Evolutionary conservation across 2,329 filamentous ascomycete species (phyloP), one percentile per base, ranked within the genome.

Genomic region (Neonectria punicea): DNA sequence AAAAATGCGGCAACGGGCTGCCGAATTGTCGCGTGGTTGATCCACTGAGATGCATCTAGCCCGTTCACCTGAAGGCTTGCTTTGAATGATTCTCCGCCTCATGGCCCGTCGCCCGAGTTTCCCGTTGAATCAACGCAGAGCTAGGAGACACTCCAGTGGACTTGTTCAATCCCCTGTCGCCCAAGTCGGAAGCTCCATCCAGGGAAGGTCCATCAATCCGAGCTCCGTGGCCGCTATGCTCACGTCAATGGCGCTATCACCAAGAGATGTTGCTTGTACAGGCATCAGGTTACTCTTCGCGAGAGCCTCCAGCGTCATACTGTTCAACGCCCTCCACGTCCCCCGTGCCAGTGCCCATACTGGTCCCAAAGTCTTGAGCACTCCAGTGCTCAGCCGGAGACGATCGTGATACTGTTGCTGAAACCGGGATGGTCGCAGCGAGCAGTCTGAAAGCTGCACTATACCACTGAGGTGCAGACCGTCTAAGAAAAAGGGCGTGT

Each of bases 401-500:
- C 47, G 47, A 11, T 50, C 47, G 20, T 30, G 47, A 20, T 34
- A 50, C 16, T 32, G 47, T 8, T 50, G 28, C 16, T 34, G 47
- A 20, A 50, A 50, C n/a, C 47, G n/a, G 2, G 47, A 50, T 10
- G 47, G 47, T 2, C 47, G 47, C 16, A 50, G 28, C 16, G 47
- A 50, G n/a, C 47, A 50, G 10, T 30, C 47, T 7, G 28, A 50
- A 7, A 73, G 58, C 11, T 73, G 71, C 1, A 73, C 68, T 47
- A 73, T 60, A 0, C 65, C 67, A 4, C 71, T 71, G 0, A 73
- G 63, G 0, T 66, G 65, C 0, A 73, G 9, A 0, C 68, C 69
- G 4, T 66, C 63, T 1, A 73, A 66, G 16, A 73, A 53, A 1
- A 70, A 73, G 0, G 71, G 70, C 6, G 70, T 67, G 4, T 73